phyloP scores from a whole-genome alignment of 169 alveolate genomes.

The Plasmodium knowlesi region DNA sequence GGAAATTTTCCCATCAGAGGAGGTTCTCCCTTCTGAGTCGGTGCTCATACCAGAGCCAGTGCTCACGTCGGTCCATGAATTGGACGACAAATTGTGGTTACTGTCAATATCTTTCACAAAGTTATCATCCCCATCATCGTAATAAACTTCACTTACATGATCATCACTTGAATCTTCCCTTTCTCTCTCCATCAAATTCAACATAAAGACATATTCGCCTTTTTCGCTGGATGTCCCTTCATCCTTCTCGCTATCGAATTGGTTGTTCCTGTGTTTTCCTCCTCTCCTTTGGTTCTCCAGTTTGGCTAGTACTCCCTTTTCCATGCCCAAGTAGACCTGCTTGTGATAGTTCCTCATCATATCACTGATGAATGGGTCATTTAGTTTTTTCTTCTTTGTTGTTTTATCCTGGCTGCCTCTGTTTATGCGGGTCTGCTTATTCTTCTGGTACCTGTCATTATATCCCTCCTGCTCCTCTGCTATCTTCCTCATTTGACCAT shows the following conservation, averaged over 20 bases:
- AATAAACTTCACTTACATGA: neutral
- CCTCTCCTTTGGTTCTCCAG: neutral
- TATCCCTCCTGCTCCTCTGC: neutral
- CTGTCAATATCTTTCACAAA: neutral
- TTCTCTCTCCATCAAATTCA: constrained; percentile 12
- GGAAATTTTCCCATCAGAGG: neutral
- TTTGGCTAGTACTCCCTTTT: constrained; percentile 5
- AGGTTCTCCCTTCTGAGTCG: neutral
- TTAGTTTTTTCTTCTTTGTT: neutral
- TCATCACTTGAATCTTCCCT: constrained; percentile 7
- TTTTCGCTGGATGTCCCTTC: neutral
- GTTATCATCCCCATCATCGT: neutral
- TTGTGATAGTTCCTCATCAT: constrained; percentile 38
- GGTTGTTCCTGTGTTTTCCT: neutral
- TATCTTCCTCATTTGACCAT: neutral
- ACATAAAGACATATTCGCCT: constrained; percentile 21
- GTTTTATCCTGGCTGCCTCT: neutral
- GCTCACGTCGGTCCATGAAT: neutral
- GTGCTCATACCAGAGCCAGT: neutral
- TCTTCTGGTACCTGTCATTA: neutral
- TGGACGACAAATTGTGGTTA: neutral
- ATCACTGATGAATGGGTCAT: neutral
- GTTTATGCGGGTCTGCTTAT: neutral
- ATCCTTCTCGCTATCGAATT: neutral
- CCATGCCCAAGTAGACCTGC: constrained; percentile 11